Base-by-base conservation (phyloP, 768 basidiomycete species). In the Termitomyces sp. region DNA sequence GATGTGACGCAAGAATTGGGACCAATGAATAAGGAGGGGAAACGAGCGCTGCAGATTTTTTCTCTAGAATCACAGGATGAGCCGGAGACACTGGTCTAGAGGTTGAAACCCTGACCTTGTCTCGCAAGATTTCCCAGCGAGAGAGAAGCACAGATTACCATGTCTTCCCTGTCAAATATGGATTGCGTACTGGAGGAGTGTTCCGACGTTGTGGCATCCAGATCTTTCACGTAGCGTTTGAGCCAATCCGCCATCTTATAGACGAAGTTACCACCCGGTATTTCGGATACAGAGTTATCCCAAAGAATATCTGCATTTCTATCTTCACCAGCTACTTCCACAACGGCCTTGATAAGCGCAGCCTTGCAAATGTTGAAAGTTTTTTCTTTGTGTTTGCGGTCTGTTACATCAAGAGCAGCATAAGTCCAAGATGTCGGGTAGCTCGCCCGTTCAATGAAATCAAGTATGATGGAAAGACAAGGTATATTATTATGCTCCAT, bases 261-360 rank as follows among this genome's bases (percentile, higher is more conserved):
- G 26, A 95, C 82, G 64, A 94, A 83, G 68, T 75, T 76, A 8
- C 89, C 89, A n/a, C 87, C 87, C 5, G 86, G 84, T 42, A 76
- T 69, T 18, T 69, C 73, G 31, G 75, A 70, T 50, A 84, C 81
- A 20, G 77, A 80, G 45, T 82, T 80, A 61, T 87, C 84, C 85
- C 90, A 92, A n/a, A 93, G 73, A 8, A 86, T 81, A 51, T 91
- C 86, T 60, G 81, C 81, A 62, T 90, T 92, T 62, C 80, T 82
- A 60, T 89, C 88, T 67, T 92, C 89, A 39, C 91, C 92, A 9
- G 90, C 84, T 41, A 90, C 84, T 65, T 93, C 92, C 29, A 95
- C 91, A 16, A 94, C 82, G 3, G 88, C 83, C 64, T 93, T 92
- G 70, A 94, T 86, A 9, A 94, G 75, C 0, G 90, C 92, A 4